phyloP scores from a whole-genome alignment of 2,329 filamentous ascomycete genomes.

The Colletotrichum theobromicola region DNA sequence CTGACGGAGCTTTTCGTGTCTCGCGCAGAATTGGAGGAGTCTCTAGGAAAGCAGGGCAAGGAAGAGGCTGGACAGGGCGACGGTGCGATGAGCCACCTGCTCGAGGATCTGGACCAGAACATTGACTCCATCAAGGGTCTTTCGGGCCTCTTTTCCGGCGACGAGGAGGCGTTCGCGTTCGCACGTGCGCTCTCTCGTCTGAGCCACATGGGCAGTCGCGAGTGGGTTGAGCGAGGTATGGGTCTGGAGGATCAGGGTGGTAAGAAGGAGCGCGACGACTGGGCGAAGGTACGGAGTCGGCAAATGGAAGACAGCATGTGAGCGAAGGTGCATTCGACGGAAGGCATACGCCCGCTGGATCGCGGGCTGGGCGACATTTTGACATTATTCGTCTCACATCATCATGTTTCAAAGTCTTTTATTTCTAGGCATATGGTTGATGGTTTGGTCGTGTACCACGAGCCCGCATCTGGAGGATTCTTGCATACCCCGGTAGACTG shows the following conservation, averaged over 20 bases:
- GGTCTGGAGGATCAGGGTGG: conserved; percentile 69
- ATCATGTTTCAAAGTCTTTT: background rate
- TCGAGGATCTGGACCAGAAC: conserved; percentile 87
- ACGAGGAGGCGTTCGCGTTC: conserved; percentile 97
- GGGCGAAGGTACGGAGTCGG: conserved; percentile 68
- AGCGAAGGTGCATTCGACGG: conserved; percentile 18
- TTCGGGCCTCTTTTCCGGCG: conserved; percentile 86
- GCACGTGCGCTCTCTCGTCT: conserved; percentile 84
- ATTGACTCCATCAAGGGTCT: conserved; percentile 80
- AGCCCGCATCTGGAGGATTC: background rate
- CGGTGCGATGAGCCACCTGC: conserved; percentile 77
- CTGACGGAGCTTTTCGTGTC: conserved; percentile 87
- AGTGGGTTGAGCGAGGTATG: conserved; percentile 90
- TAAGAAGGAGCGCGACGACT: conserved; percentile 68
- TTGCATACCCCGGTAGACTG: conserved; percentile 2
- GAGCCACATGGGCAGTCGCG: conserved; percentile 89
- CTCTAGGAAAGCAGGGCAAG: conserved; percentile 47
- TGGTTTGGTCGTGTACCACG: background rate
- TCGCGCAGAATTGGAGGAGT: conserved; percentile 68
- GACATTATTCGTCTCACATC: background rate
- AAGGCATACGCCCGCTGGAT: background rate
- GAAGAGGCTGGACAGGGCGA: conserved; percentile 48
- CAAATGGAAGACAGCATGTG: conserved; percentile 74
- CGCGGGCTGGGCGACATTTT: background rate
- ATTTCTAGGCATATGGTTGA: background rate